Evolutionary conservation across 2,329 filamentous ascomycete species (phyloP), one percentile per base, ranked within the genome.

Genomic region (Botrytis cinerea): DNA sequence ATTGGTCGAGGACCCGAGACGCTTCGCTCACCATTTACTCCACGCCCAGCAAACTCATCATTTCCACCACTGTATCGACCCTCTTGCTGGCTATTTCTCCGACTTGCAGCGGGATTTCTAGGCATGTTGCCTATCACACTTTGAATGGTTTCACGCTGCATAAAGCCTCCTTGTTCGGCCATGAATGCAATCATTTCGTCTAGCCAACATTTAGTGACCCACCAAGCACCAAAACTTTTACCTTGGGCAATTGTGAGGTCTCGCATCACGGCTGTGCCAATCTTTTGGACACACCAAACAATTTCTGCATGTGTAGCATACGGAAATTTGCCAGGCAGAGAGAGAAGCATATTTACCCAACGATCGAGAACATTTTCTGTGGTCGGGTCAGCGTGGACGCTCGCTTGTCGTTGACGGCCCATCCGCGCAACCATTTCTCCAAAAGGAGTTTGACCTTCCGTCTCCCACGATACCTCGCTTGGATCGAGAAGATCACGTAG

Each of bases 181-280:
- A 97, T 86, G 87, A 97, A 98, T 73, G 92, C 87, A 68, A 94
- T 90, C 93, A 97, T 97, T 83, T 98, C 95, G 80, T 98, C 95
- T 70, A 98, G 89, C 87, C 95, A 98, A 73, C 95, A 95, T 81
- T 98, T 97, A 5, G 94, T 94, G 73, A 98, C 93, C 93, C 93
- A 96, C 94, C 94, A 97, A 9, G 92, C 91, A n/a, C 93, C 92
- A 80, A 95, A 97, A 79, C 92, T 95, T 80, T 91, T 90, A 28
- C 92, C 92, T 76, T 92, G 91, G 59, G 89, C 87, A 69, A 96
- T 90, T 0, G 93, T 96, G 73, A 97, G 88, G 78, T 97, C 94
- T 72, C 93, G 88, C 84, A 96, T 89, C 28, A 93, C 91, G 32
- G 92, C 90, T 12, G 92, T 93, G 20, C 93, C 91, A 35, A 96